These are phyloP conservation scores for Raphanus raphanistrum DNA, from an alignment of 345 rosid genomes.

Conservation along the genomic window DNA sequence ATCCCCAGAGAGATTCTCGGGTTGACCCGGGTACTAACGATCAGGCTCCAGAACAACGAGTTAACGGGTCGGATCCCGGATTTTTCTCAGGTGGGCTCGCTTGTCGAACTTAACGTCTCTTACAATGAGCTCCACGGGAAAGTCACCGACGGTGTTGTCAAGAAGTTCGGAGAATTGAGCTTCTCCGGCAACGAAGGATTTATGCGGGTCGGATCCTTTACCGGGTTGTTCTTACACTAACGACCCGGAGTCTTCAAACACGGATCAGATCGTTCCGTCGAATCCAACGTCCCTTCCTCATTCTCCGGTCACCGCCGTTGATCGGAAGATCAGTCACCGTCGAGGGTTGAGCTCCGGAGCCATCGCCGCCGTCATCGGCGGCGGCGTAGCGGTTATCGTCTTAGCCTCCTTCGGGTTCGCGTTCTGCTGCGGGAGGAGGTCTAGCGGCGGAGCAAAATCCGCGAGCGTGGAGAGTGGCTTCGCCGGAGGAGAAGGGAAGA, in stretches of 20 bases:
- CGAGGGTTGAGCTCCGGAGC: conserved; percentile 60
- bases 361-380: conserved; percentile 69
- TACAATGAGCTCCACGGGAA: conserved; percentile 74
- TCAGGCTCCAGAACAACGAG: conserved; percentile 79
- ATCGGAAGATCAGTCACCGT: conserved; percentile 4
- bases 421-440: conserved; percentile 58
- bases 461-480: conserved; percentile 51
- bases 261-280: conserved; percentile 62
- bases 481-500: conserved; percentile 55
- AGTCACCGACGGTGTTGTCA: conserved; percentile 54
- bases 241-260: conserved; percentile 42
- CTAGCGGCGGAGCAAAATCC: conserved; percentile 40
- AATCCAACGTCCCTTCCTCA: conserved; percentile 76
- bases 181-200: conserved; percentile 74
- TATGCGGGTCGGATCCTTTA: conserved; percentile 76
- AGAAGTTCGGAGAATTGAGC: conserved; percentile 59
- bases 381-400: conserved; percentile 56
- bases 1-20: conserved; percentile 54
- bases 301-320: conserved; percentile 33
- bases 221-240: conserved; percentile 59
- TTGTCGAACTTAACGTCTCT: conserved; percentile 63
- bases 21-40: conserved; percentile 64
- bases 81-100: conserved; percentile 49
- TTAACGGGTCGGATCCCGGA: conserved; percentile 79
- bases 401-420: conserved; percentile 62